These are phyloP conservation scores for Ceratocystis lukuohia DNA, from an alignment of 2,329 filamentous ascomycete species.

Conservation along the genomic window DNA sequence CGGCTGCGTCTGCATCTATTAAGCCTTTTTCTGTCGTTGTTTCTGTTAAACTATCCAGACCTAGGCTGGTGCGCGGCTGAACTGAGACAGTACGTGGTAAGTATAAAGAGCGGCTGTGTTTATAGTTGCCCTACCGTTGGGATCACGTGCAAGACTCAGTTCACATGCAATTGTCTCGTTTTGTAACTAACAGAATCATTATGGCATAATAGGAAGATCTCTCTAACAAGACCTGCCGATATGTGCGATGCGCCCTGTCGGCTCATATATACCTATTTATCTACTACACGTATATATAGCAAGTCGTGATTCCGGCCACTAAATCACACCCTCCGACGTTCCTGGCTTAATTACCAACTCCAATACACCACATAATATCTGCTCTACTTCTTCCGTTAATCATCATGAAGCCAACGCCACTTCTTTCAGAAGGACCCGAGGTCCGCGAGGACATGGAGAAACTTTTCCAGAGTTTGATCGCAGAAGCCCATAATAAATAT, in stretches of 20 bases:
- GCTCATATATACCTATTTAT: not conserved
- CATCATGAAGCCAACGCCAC: not conserved
- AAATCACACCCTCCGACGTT: not conserved
- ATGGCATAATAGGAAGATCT: not conserved
- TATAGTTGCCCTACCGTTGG: not conserved
- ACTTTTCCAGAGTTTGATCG: constrained; percentile 19
- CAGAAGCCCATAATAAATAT: constrained; percentile 19
- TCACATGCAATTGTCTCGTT: not conserved
- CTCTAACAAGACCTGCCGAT: not conserved
- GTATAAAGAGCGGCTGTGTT: not conserved
- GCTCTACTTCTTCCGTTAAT: not conserved
- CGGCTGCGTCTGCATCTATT: not conserved
- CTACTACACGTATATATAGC: not conserved
- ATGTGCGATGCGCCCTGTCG: not conserved
- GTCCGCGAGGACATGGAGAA: constrained; percentile 17
- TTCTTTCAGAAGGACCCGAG: not conserved
- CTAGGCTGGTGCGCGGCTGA: not conserved
- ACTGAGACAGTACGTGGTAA: not conserved
- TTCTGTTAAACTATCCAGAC: not conserved
- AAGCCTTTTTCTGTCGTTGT: not conserved
- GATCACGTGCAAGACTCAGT: not conserved
- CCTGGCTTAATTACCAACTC: not conserved
- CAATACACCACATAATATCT: not conserved
- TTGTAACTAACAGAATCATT: not conserved
- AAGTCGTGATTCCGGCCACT: not conserved